Evolutionary conservation across 768 basidiomycete species (phyloP).

Genomic region (Trichaptum fuscoviolaceum): DNA sequence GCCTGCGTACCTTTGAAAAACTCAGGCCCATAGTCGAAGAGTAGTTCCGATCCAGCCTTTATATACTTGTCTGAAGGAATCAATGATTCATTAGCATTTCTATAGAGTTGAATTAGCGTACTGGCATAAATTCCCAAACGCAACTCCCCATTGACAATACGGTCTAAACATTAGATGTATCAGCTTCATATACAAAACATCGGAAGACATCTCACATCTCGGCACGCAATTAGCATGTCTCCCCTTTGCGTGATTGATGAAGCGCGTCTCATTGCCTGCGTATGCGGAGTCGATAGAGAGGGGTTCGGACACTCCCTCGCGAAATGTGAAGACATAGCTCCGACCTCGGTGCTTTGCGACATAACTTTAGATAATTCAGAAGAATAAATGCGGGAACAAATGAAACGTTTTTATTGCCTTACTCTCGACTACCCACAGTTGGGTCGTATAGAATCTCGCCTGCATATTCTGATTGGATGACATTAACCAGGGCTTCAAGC

Average conservation of each 20-base stretch:
- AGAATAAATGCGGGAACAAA: neutral
- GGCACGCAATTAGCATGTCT: constrained; percentile 41
- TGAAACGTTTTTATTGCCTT: constrained; percentile 16
- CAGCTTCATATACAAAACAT: neutral
- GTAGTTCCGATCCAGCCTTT: constrained; percentile 41
- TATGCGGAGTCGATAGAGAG: constrained; percentile 49
- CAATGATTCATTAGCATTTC: constrained; percentile 6
- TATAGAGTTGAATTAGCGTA: constrained; percentile 17
- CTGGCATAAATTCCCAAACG: constrained; percentile 60
- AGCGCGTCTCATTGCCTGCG: constrained; percentile 60
- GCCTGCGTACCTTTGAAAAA: constrained; percentile 31
- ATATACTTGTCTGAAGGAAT: constrained; percentile 33
- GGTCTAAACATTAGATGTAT: constrained; percentile 30
- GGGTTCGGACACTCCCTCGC: constrained; percentile 33
- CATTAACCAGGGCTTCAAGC: neutral
- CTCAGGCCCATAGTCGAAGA: constrained; percentile 51
- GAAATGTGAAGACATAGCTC: constrained; percentile 49
- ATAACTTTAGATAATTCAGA: constrained; percentile 23
- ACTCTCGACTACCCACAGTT: constrained; percentile 50
- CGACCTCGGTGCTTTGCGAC: constrained; percentile 44
- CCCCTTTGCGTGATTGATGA: constrained; percentile 52
- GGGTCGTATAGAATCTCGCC: constrained; percentile 54
- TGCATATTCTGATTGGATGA: constrained; percentile 46
- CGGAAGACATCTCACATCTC: constrained; percentile 27
- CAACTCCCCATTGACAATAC: constrained; percentile 59